Base-by-base conservation (phyloP, 1,284 basidiomycete species). In the Ganoderma lucidum region DNA sequence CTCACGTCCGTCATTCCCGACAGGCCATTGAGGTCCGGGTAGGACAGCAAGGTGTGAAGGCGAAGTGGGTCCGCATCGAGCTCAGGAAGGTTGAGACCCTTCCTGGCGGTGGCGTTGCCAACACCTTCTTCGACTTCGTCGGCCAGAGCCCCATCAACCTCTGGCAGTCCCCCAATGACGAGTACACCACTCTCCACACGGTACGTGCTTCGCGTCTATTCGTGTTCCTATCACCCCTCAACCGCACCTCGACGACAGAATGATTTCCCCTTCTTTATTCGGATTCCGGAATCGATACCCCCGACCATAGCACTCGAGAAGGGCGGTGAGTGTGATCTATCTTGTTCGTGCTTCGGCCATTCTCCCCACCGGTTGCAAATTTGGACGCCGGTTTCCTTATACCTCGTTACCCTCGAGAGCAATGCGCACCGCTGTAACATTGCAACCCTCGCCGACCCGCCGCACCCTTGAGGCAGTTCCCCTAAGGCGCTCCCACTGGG, bases 31-130 rank as follows among this genome's bases (percentile, higher is more conserved):
- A 96, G 80, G 86, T 96, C 9, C 89, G 95, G 44, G 84, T 91
- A 28, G 90, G 88, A 12, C 83, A 85, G 3, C 84, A 88, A 73
- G 91, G 92, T n/a, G 88, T 93, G 76, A 96, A 95, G 83, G 93
- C 93, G 32, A 95, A 95, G 81, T 96, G 93, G 90, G 90, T 97
- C 37, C 89, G 92, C 73, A 90, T 96, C 70, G 94, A 96, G 81
- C 85, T 96, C 76, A 88, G 93, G 75, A 96, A 95, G 83, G 88
- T 95, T 56, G 95, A 97, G 81, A 90, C 88, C 1, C 84, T 95
- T 59, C 93, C 93, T 1, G 88, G 89, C 23, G 92, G 90, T 39
- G 90, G 91, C 12, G 82, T 84, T 70, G 81, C 84, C 32, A 92
- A 90, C 80, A 89, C 89, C 9, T 94, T 91, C 81, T 88, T 86